These are phyloP conservation scores for Dissophora ornata DNA, from an alignment of 192 early-diverging fungal species.

Conservation along the genomic window DNA sequence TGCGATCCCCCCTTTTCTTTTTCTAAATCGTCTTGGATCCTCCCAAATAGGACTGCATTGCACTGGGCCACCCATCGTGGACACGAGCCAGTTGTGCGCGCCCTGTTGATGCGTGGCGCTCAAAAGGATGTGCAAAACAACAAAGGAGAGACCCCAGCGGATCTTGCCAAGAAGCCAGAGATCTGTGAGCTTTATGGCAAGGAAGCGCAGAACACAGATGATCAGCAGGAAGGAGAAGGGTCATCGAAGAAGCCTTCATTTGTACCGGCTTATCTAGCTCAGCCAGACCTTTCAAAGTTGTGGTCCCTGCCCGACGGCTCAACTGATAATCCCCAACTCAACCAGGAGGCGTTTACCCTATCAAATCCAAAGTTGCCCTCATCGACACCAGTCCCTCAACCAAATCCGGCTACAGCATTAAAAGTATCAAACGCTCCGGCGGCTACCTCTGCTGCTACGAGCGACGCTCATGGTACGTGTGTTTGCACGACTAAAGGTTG, in stretches of 20 bases:
- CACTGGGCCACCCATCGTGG: conserved; percentile 83
- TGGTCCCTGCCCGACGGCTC: conserved; percentile 75
- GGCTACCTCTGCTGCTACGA: not conserved
- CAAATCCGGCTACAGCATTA: not conserved
- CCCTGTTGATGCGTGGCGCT: conserved; percentile 77
- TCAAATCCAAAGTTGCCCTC: conserved; percentile 29
- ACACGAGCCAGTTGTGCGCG: conserved; percentile 65
- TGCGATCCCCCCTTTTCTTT: too few relatives aligned
- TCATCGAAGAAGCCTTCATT: conserved; percentile 46
- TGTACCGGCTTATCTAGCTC: conserved; percentile 70
- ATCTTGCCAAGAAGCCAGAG: conserved; percentile 67
- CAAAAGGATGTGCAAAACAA: conserved; percentile 61
- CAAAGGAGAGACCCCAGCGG: conserved; percentile 71
- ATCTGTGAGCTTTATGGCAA: conserved; percentile 58
- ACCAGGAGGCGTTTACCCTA: conserved; percentile 47
- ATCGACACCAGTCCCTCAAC: conserved; percentile 18
- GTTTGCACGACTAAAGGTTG: too few relatives aligned
- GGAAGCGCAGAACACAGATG: not conserved
- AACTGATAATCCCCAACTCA: conserved; percentile 53
- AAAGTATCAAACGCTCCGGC: not conserved
- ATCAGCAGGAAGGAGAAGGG: conserved; percentile 21
- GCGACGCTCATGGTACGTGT: not conserved
- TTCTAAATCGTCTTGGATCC: not conserved
- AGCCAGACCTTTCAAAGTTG: conserved; percentile 74
- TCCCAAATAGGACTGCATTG: conserved; percentile 65